Evolutionary conservation across 352 stramenopile genomes (phyloP).

Genomic region (Nothophytophthora sp.): DNA sequence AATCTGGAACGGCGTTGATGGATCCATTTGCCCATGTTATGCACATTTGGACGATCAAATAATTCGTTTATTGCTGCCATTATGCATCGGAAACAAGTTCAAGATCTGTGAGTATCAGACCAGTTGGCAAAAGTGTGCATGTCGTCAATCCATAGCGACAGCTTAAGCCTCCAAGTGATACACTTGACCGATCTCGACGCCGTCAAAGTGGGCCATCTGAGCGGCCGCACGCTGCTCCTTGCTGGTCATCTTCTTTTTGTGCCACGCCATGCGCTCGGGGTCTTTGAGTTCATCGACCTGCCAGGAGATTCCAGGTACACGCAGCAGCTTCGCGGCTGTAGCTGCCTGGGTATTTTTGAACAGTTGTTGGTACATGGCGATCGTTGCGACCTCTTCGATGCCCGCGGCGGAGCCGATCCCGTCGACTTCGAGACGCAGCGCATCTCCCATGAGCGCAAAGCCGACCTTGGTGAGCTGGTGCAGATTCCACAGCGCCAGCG

Average conservation of each 20-base stretch:
- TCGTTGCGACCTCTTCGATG: constrained; percentile 94
- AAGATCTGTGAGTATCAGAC: too few species aligned
- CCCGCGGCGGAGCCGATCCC: constrained; percentile 41
- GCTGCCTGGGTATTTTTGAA: constrained; percentile 36
- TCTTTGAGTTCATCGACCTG: constrained; percentile 68
- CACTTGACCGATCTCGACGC: constrained; percentile 39
- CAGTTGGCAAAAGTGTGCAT: too few species aligned
- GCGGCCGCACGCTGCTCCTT: constrained; percentile 84
- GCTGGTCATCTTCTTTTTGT: constrained; percentile 95
- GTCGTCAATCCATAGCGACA: not conserved
- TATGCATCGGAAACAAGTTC: too few species aligned
- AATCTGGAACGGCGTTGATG: too few species aligned
- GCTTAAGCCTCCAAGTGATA: constrained; percentile 44
- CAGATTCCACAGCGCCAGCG: constrained; percentile 94
- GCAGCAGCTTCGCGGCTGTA: constrained; percentile 84
- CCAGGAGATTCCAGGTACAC: constrained; percentile 81
- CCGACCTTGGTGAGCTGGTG: constrained; percentile 88
- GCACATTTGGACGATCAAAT: too few species aligned
- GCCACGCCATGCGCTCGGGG: constrained; percentile 85
- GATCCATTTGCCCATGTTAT: too few species aligned
- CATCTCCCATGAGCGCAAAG: constrained; percentile 90
- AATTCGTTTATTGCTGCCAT: too few species aligned
- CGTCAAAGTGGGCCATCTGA: constrained; percentile 69
- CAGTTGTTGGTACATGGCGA: constrained; percentile 90
- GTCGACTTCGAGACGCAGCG: constrained; percentile 50